Percentiles rank a stretch among this genome's conserved stretches.
Evolutionary conservation across 2,329 filamentous ascomycete genomes (phyloP).

Genomic region (Coniella vitis): DNA sequence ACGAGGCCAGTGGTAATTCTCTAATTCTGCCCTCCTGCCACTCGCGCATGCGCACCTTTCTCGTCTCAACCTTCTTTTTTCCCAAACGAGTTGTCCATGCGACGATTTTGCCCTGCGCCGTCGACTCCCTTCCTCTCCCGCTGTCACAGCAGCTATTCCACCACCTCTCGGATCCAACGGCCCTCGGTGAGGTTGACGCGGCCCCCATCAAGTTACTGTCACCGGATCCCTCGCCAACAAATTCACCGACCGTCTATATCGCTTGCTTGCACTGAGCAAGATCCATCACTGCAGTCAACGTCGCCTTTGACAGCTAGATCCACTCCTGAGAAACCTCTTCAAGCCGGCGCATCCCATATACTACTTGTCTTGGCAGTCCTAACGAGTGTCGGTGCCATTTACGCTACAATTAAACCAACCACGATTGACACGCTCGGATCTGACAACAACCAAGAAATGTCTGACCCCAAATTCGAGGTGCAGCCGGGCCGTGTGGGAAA

Average conservation of each 20-base stretch:
- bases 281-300: not conserved
- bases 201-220: not conserved
- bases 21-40: conserved; percentile 2
- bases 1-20: not conserved
- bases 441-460: conserved; percentile 7
- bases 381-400: conserved; percentile 1
- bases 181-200: not conserved
- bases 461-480: conserved; percentile 26
- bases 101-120: conserved; percentile 2
- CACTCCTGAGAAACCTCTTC: not conserved
- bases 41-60: not conserved
- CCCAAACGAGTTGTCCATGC: conserved; percentile 7
- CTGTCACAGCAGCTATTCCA: not conserved
- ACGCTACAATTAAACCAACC: not conserved
- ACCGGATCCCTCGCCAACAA: not conserved
- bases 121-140: conserved; percentile 2
- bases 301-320: not conserved
- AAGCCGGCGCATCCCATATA: conserved; percentile 7
- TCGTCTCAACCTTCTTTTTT: not conserved
- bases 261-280: not conserved
- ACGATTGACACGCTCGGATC: not conserved
- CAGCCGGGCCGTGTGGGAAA: conserved; percentile 74
- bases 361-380: conserved; percentile 4
- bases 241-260: not conserved
- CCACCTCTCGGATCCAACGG: conserved; percentile 2